phyloP scores from a whole-genome alignment of 2,329 filamentous ascomycete species.

The Fusarium metavorans region DNA sequence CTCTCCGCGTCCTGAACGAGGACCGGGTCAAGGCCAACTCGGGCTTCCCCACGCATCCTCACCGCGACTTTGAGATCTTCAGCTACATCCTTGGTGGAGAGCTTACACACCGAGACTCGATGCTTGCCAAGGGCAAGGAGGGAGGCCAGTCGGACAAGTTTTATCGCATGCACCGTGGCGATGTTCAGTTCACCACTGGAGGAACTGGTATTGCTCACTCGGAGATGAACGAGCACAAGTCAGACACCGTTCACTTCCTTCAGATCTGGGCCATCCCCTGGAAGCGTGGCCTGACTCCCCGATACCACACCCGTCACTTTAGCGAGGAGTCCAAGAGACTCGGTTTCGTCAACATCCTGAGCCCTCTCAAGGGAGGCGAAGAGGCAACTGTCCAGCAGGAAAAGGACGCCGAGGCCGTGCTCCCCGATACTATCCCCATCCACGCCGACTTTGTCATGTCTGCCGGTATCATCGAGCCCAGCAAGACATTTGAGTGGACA shows the following conservation, averaged over 20 bases:
- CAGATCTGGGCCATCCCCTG: constrained; percentile 92
- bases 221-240: constrained; percentile 81
- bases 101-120: constrained; percentile 88
- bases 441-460: constrained; percentile 88
- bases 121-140: constrained; percentile 78
- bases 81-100: constrained; percentile 87
- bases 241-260: constrained; percentile 82
- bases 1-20: constrained; percentile 88
- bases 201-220: constrained; percentile 84
- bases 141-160: constrained; percentile 72
- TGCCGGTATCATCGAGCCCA: constrained; percentile 77
- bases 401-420: constrained; percentile 69
- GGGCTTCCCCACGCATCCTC: constrained; percentile 87
- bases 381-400: constrained; percentile 73
- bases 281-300: constrained; percentile 76
- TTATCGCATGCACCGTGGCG: constrained; percentile 79
- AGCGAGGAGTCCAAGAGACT: constrained; percentile 78
- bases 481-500: constrained; percentile 76
- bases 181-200: constrained; percentile 92
- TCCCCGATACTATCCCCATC: constrained; percentile 80
- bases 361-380: constrained; percentile 75
- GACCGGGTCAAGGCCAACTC: constrained; percentile 80
- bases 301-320: constrained; percentile 82
- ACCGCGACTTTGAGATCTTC: constrained; percentile 92
- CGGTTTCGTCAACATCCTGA: constrained; percentile 80